Conservation (phyloP, 805 yeast genomes). For the Monosporozyma unispora region DNA sequence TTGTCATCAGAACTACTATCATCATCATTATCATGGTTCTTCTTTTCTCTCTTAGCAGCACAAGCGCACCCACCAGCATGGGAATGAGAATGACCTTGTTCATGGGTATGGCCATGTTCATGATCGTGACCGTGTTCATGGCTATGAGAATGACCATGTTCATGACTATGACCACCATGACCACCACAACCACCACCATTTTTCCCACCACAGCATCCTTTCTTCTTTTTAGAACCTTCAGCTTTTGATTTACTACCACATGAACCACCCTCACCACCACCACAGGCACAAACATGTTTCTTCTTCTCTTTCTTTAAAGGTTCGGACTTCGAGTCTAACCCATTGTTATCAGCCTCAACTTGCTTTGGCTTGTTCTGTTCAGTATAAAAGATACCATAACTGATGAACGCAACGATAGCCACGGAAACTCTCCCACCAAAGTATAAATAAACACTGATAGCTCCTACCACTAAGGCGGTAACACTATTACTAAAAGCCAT, state of each 20-base stretch:
- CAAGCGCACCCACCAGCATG: constrained; percentile 3
- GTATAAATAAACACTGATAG: background rate
- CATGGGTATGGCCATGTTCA: background rate
- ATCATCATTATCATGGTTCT: background rate
- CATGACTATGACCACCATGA: background rate
- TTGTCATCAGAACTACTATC: background rate
- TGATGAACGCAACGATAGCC: constrained; percentile 23
- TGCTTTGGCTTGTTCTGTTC: constrained; percentile 6
- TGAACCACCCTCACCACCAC: constrained; percentile 21
- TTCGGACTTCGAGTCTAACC: background rate
- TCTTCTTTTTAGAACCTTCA: constrained; percentile 10
- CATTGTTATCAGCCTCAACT: background rate
- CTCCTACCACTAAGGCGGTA: background rate
- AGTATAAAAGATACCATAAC: constrained; percentile 19
- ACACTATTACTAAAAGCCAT: background rate
- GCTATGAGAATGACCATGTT: background rate
- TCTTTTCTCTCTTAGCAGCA: constrained; percentile 3
- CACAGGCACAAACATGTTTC: constrained; percentile 3
- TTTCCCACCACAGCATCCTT: constrained; percentile 7
- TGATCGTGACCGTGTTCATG: background rate
- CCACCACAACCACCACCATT: constrained; percentile 2
- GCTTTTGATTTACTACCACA: constrained; percentile 6
- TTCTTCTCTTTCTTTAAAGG: background rate
- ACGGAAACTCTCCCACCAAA: constrained; percentile 34
- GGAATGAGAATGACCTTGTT: background rate